These are phyloP conservation scores for Brassica nigra DNA, from an alignment of 345 rosid species.

Conservation along the genomic window DNA sequence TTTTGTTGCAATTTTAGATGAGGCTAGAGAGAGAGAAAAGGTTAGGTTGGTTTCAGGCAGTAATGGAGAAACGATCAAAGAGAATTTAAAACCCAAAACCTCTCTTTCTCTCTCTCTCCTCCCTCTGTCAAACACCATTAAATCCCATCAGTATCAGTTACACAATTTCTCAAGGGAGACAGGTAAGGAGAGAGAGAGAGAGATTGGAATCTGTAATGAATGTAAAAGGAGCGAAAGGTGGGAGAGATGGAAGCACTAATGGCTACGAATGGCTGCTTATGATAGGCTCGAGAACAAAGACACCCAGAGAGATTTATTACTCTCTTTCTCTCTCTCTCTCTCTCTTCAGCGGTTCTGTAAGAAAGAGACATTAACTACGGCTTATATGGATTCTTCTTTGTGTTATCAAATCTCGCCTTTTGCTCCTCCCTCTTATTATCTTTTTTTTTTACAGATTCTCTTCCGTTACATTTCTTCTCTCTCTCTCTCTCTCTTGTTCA, in stretches of 20 bases:
- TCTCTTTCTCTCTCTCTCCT: slow-evolving; percentile 27
- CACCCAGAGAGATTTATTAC: slow-evolving; percentile 6
- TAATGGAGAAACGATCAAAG: slow-evolving; percentile 38
- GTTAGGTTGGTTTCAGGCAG: slow-evolving; percentile 6
- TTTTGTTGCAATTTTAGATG: neutral
- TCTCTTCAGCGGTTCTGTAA: neutral
- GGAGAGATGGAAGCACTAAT: slow-evolving; percentile 35
- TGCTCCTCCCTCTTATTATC: neutral
- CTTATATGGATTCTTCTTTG: neutral
- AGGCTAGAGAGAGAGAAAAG: slow-evolving; percentile 17
- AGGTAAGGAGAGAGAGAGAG: slow-evolving; percentile 32
- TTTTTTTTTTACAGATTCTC: neutral
- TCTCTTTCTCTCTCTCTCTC: slow-evolving; percentile 1
- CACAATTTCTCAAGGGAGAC: slow-evolving; percentile 35
- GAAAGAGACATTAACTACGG: slow-evolving; percentile 32
- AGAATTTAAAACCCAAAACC: slow-evolving; percentile 39
- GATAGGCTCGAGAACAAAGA: slow-evolving; percentile 24
- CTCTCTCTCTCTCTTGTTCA: neutral
- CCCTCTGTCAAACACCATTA: slow-evolving; percentile 41
- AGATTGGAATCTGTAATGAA: slow-evolving; percentile 39
- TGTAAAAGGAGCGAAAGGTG: slow-evolving; percentile 41
- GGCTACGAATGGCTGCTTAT: slow-evolving; percentile 34
- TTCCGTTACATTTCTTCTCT: slow-evolving; percentile 31
- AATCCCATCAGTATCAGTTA: slow-evolving; percentile 44
- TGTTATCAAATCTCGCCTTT: too few relatives aligned